Base-by-base conservation (phyloP, 495 filamentous ascomycete species). In the Xanthoparmelia taractica region DNA sequence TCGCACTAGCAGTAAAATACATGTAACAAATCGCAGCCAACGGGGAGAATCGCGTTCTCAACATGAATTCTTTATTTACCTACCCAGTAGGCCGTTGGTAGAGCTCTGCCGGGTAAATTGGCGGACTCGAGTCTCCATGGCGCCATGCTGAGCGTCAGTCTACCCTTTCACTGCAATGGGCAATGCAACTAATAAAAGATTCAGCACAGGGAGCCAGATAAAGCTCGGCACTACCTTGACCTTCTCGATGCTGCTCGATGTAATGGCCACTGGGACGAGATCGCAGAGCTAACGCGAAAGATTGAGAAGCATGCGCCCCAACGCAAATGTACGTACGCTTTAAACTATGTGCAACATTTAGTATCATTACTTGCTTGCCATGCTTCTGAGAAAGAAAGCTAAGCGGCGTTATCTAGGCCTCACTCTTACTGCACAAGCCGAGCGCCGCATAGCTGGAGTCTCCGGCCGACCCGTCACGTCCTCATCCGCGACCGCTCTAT, bases 231-330 rank as follows among this genome's bases (percentile, higher is more conserved):
- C 69, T 96, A 96, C 74, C 79, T 93, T 67, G 78, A 81, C 70
- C 84, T 83, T 75, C 84, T 98, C 67, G 90, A 97, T 70, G 82
- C 84, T 67, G 90, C 91, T 66, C 88, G 94, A 63, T 94, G 89
- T 71, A 84, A 92, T 70, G 91, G 90, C 36, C 85, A 83, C 69
- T 98, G 94, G 94, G 82, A 89, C 65, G 88, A 88, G 36, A 82
- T 97, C n/a, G 88, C 88, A 36, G 94, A 97, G 76, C 78, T 96
- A 64, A 84, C 89, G 67, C 84, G 91, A 67, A 97, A 98, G 75
- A 83, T 97, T 64, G 87, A 84, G 68, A 97, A 97, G 70, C 93
- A 97, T 82, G 90, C 91, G 64, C 87, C 91, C 54, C 85, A 92
- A 38, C 85, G 88, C 69, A 82, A 82, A 72, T 97, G 94, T 97